phyloP scores from a whole-genome alignment of 768 basidiomycete species.

The Kwoniella sp. region DNA sequence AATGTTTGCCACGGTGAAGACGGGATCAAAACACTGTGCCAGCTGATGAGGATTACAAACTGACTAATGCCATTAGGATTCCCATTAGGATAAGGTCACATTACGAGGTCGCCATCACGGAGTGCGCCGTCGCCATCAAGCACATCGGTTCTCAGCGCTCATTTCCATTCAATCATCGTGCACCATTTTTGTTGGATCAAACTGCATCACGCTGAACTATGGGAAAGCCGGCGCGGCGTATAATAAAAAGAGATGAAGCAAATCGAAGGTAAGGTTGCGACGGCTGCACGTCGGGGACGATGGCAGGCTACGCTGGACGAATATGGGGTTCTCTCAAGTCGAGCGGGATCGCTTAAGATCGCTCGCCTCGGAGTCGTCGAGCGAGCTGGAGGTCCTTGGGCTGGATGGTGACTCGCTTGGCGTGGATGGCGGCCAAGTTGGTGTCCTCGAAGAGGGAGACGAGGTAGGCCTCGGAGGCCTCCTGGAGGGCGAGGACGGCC shows the following conservation, averaged over 20 bases:
- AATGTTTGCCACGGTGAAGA: background rate
- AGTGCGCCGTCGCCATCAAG: too few species aligned
- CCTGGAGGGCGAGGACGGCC: slow-evolving; percentile 57
- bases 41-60: background rate
- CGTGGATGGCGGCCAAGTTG: slow-evolving; percentile 54
- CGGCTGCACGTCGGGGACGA: too few species aligned
- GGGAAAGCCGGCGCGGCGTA: slow-evolving; percentile 10
- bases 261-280: slow-evolving; percentile 23
- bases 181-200: too few species aligned
- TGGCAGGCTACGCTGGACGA: too few species aligned
- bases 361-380: slow-evolving; percentile 49
- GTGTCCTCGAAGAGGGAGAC: slow-evolving; percentile 58
- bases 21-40: background rate
- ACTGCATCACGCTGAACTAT: background rate
- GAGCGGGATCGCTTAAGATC: slow-evolving; percentile 26
- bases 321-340: background rate
- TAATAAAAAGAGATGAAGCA: slow-evolving; percentile 14
- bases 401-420: slow-evolving; percentile 68
- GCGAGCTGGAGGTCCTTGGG: slow-evolving; percentile 55
- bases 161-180: too few species aligned
- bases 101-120: slow-evolving; percentile 4
- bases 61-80: too few species aligned
- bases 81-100: too few species aligned
- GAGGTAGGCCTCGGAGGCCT: slow-evolving; percentile 63
- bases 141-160: too few species aligned